These are phyloP conservation scores for Aureobasidium leucospermi DNA, from an alignment of 2,329 filamentous ascomycete species.

Conservation along the genomic window DNA sequence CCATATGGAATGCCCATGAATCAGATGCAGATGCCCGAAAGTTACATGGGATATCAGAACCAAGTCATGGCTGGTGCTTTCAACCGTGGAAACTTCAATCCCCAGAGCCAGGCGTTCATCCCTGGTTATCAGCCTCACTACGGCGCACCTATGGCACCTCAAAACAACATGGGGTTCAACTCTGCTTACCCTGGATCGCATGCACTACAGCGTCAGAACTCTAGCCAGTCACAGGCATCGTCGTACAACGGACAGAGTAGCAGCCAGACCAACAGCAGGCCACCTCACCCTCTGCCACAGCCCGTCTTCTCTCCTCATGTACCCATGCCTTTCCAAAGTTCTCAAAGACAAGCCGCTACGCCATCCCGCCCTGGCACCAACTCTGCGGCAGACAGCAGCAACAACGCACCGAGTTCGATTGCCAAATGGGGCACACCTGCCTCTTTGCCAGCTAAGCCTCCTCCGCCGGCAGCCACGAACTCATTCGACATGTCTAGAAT, in stretches of 20 bases:
- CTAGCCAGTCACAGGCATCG: conserved; percentile 25
- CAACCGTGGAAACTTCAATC: conserved; percentile 82
- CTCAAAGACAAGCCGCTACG: neutral
- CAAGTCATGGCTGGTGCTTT: conserved; percentile 81
- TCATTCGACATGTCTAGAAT: conserved; percentile 17
- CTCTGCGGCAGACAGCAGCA: neutral
- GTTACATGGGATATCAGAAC: conserved; percentile 49
- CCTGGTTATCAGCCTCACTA: conserved; percentile 45
- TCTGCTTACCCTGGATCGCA: conserved; percentile 12
- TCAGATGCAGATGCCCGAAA: conserved; percentile 12
- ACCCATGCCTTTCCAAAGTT: conserved; percentile 22
- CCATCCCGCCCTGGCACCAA: neutral
- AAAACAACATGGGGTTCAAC: conserved; percentile 2
- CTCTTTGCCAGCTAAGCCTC: conserved; percentile 49
- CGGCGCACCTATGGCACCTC: neutral
- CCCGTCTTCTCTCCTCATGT: conserved; percentile 30
- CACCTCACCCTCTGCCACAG: conserved; percentile 31
- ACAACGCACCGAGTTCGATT: conserved; percentile 34
- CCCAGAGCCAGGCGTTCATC: conserved; percentile 87
- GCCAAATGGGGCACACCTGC: conserved; percentile 51
- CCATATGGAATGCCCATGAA: conserved; percentile 50
- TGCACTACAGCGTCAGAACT: conserved; percentile 27
- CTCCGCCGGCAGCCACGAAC: conserved; percentile 33
- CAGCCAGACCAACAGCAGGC: conserved; percentile 16
- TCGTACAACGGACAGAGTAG: conserved; percentile 18